Base-by-base conservation (phyloP, 2,329 filamentous ascomycete species). In the Phialemoniopsis sp. region DNA sequence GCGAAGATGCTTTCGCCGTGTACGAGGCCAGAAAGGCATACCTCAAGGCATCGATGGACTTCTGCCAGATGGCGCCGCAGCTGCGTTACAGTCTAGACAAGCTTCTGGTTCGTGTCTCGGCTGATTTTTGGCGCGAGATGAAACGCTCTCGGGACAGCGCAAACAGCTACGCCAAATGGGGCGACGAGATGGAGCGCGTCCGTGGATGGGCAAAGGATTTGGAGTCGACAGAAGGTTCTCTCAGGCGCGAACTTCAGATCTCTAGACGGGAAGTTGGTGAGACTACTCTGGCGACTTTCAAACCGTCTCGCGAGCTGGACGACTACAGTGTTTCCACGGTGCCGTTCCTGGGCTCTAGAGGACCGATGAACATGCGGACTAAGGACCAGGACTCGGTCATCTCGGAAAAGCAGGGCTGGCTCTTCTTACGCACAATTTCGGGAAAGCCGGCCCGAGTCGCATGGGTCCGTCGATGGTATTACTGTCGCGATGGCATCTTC, bases 401-500 rank as follows among this genome's bases (percentile, higher is more conserved):
- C 21, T 70, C 69, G 8, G 90, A 95, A 62, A 97, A 95, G 61
- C 93, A 97, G 60, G 90, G 91, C 4, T 98, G 93, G 93, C 67
- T 98, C 3, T 95, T 90, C 59, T 61, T 95, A 50, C 78, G 89
- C 37, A 87, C 83, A 1, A 68, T 90, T 8, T 82, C 87, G 2
- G 90, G 89, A 29, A 97, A 96, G 60, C 91, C 91, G 1, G 87
- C 89, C 13, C 76, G 91, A 45, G 89, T 89, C n/a, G 77, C 80
- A 31, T 98, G 93, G 93, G 77, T 89, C 18, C 79, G 89, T 43
- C 78, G 91, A 38, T 98, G 93, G 93, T 95, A 93, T 56, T 97
- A 95, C 59, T 85, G 95, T 51, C 90, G 91, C 47, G 85, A 95
- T 55, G 91, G 93, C 30, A 93, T 97, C 42, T 97, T 98, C 61